phyloP scores from a whole-genome alignment of 495 filamentous ascomycete species.

The Parathielavia hyrcaniae region DNA sequence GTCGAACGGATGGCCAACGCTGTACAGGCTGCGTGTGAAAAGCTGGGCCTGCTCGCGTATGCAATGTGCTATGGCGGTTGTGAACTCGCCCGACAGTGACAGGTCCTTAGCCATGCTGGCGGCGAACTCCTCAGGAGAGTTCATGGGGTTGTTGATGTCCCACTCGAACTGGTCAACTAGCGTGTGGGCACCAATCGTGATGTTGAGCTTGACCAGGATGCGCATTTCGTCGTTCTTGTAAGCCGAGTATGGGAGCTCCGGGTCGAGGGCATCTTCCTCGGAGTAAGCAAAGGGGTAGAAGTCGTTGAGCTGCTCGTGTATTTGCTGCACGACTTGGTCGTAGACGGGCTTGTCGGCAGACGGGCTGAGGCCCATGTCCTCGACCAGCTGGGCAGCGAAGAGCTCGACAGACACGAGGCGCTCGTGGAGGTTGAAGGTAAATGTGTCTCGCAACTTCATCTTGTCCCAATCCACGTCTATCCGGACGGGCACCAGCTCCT shows the following conservation, averaged over 20 bases:
- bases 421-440: conserved; percentile 97
- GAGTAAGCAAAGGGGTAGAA: conserved; percentile 87
- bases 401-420: conserved; percentile 67
- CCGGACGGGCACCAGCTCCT: conserved; percentile 84
- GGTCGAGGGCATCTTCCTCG: conserved; percentile 84
- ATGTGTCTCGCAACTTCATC: conserved; percentile 92
- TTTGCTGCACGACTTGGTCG: conserved; percentile 69
- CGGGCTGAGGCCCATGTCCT: conserved; percentile 71
- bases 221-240: conserved; percentile 99
- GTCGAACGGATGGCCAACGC: conserved; percentile 89
- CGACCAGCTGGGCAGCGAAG: conserved; percentile 82
- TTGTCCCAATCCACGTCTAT: conserved; percentile 95
- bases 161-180: conserved; percentile 97
- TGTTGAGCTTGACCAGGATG: conserved; percentile 89
- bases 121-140: conserved; percentile 92
- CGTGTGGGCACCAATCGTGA: conserved; percentile 92
- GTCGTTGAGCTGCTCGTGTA: conserved; percentile 85
- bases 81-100: conserved; percentile 92
- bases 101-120: conserved; percentile 80
- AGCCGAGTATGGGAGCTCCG: conserved; percentile 80
- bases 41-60: conserved; percentile 93
- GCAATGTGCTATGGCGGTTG: conserved; percentile 92
- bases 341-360: conserved; percentile 63
- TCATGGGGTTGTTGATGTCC: conserved; percentile 93
- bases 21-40: conserved; percentile 89